Evolutionary conservation across 2,329 filamentous ascomycete genomes (phyloP).

Genomic region (Lecanoromycetidae sp.): DNA sequence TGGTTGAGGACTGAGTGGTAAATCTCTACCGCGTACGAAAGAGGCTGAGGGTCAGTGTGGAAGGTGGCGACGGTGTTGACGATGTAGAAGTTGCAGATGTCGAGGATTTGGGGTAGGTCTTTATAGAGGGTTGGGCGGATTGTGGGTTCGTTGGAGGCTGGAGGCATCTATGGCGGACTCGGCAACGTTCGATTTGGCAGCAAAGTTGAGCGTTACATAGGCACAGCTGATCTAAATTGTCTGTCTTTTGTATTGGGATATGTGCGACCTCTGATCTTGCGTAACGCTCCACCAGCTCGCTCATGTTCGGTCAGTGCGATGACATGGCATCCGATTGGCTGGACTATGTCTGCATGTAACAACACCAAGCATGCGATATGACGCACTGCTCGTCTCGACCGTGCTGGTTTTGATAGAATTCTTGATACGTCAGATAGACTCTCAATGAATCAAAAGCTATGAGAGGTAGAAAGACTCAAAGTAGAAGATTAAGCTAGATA

Average conservation of each 20-base stretch:
- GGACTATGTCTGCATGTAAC: too few species aligned
- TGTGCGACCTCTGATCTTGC: neutral
- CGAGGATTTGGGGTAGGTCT: neutral
- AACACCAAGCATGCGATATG: too few species aligned
- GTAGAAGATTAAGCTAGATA: too few species aligned
- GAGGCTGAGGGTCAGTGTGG: neutral
- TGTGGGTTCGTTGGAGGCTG: neutral
- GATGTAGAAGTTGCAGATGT: conserved; percentile 3
- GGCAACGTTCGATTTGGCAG: too few species aligned
- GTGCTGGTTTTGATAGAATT: too few species aligned
- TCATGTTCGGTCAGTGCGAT: neutral
- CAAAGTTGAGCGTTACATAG: neutral
- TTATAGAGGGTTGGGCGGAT: neutral
- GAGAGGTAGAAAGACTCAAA: too few species aligned
- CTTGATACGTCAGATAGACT: too few species aligned
- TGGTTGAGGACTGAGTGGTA: neutral
- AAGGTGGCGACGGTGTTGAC: neutral
- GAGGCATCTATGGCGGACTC: neutral
- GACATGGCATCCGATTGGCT: neutral
- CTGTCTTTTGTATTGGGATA: neutral
- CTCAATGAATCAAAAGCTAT: too few species aligned
- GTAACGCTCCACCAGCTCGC: too few species aligned
- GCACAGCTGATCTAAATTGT: neutral
- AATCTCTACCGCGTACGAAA: neutral
- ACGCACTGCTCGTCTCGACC: too few species aligned